These are phyloP conservation scores for Pichia ethanolica DNA, from an alignment of 805 yeast genomes.

Conservation along the genomic window DNA sequence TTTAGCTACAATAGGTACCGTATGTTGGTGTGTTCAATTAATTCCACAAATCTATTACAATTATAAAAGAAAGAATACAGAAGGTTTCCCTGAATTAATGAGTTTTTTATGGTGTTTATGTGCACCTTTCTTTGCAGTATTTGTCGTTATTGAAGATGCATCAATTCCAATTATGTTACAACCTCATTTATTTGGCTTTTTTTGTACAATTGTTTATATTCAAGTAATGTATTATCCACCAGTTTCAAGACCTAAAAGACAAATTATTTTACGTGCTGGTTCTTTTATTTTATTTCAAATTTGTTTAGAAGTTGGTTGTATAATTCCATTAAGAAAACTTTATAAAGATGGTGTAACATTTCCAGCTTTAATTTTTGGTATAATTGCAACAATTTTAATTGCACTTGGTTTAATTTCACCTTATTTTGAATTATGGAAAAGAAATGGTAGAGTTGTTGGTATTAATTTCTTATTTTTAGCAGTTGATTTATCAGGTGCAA, in stretches of 20 bases:
- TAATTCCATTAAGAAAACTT: constrained; percentile 43
- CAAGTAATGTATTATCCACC: constrained; percentile 52
- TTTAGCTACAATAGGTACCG: constrained; percentile 82
- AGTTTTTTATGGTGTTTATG: constrained; percentile 72
- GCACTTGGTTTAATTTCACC: constrained; percentile 51
- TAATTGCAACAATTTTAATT: constrained; percentile 40
- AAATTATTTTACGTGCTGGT: constrained; percentile 25
- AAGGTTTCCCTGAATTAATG: constrained; percentile 86
- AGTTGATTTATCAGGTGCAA: constrained; percentile 48
- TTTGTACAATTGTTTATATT: constrained; percentile 40
- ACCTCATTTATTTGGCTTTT: constrained; percentile 47
- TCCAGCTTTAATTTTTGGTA: constrained; percentile 43
- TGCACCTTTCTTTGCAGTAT: constrained; percentile 48
- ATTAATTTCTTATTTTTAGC: constrained; percentile 43
- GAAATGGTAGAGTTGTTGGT: constrained; percentile 48
- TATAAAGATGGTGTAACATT: constrained; percentile 34
- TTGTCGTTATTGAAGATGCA: constrained; percentile 40
- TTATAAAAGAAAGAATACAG: constrained; percentile 67
- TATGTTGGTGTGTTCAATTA: constrained; percentile 87
- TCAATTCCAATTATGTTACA: constrained; percentile 46
- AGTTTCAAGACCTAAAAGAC: constrained; percentile 25
- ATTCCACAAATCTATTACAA: constrained; percentile 69
- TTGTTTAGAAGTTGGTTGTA: constrained; percentile 40
- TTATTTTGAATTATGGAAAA: constrained; percentile 44
- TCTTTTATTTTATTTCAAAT: constrained; percentile 31